Percentiles rank a stretch among this genome's conserved stretches.
These are phyloP conservation scores for Cercospora berteroae DNA, from an alignment of 2,329 filamentous ascomycete species.

Conservation along the genomic window DNA sequence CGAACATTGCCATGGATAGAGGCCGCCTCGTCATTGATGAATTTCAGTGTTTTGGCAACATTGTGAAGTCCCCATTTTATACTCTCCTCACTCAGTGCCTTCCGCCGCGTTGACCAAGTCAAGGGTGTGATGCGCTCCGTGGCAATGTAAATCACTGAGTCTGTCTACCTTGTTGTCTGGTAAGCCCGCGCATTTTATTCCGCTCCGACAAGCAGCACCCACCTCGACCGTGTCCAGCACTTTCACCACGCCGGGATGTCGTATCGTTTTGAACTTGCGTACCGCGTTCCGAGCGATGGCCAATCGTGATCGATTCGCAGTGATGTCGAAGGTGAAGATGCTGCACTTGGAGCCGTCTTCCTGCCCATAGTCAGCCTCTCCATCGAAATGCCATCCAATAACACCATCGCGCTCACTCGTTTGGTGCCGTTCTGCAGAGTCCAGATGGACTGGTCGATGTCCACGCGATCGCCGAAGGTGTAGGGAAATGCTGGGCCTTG, in stretches of 20 bases:
- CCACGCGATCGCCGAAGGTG: constrained; percentile 86
- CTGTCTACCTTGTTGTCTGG: constrained; percentile 62
- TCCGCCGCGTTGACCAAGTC: constrained; percentile 84
- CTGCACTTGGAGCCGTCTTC: constrained; percentile 93
- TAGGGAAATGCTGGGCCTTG: constrained; percentile 93
- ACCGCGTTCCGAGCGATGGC: constrained; percentile 90
- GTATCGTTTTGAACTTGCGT: constrained; percentile 86
- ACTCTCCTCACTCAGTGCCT: constrained; percentile 84
- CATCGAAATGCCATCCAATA: neutral
- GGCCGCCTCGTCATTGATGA: constrained; percentile 89
- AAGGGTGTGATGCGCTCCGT: constrained; percentile 86
- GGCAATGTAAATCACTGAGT: constrained; percentile 92
- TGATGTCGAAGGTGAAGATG: constrained; percentile 93
- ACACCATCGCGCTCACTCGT: constrained; percentile 57
- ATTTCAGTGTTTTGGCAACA: constrained; percentile 87
- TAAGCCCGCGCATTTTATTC: constrained; percentile 28
- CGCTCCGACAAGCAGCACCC: constrained; percentile 31
- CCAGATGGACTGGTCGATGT: constrained; percentile 93
- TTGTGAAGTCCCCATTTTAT: constrained; percentile 94
- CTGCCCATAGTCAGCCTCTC: constrained; percentile 47
- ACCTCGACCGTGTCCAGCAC: constrained; percentile 94
- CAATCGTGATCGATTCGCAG: constrained; percentile 73
- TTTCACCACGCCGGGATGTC: constrained; percentile 92
- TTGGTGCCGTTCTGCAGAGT: constrained; percentile 92
- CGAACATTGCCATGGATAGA: constrained; percentile 88